Conservation (phyloP, 192 early-diverging fungal genomes). For the Umbelopsis ramanniana region DNA sequence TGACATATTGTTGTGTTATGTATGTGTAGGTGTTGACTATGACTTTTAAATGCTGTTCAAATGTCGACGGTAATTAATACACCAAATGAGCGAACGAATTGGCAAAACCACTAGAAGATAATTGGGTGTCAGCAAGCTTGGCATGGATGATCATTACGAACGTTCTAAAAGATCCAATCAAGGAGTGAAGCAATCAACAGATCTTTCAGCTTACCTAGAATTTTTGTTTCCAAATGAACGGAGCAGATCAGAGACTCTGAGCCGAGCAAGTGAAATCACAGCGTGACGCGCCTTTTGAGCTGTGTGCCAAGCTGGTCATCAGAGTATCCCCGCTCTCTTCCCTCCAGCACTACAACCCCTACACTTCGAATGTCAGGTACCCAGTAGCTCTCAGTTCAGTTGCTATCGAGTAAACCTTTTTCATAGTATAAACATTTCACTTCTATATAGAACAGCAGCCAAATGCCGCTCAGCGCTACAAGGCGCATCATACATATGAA, state of each 20-base stretch:
- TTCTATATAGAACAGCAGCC: constrained; percentile 1
- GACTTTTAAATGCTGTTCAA: constrained; percentile 1
- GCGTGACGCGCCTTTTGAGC: constrained; percentile 15
- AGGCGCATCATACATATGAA: constrained; percentile 54
- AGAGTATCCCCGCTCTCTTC: not conserved
- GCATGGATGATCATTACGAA: too few species aligned
- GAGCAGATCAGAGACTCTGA: not conserved
- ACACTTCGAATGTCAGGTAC: constrained; percentile 12
- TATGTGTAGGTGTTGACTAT: not conserved
- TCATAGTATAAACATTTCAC: not conserved
- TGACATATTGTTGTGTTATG: constrained; percentile 7
- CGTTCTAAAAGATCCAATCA: not conserved
- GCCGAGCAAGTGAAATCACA: not conserved
- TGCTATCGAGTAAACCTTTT: not conserved
- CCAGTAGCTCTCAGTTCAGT: not conserved
- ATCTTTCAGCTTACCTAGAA: not conserved
- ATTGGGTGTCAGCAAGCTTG: not conserved
- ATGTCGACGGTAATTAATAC: not conserved
- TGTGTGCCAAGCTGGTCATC: not conserved
- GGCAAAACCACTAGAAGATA: not conserved
- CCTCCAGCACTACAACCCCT: not conserved
- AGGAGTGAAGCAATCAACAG: not conserved
- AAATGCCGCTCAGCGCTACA: not conserved
- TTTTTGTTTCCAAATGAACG: not conserved
- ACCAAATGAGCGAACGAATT: not conserved